phyloP scores from a whole-genome alignment of 495 filamentous ascomycete species.

The Aspergillus panamensis region DNA sequence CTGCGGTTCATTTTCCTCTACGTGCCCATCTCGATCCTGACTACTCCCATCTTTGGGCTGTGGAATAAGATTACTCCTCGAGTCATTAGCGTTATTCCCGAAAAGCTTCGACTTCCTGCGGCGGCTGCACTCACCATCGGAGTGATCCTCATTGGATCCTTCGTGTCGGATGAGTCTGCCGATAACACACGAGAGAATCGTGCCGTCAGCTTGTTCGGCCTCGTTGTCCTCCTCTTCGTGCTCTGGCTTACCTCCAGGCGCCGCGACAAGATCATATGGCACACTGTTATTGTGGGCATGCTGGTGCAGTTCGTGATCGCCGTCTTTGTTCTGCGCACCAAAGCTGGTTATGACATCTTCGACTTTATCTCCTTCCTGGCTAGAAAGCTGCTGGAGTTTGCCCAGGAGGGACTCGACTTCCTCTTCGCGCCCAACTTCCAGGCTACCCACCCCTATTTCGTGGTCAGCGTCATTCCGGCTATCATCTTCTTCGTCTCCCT shows the following conservation, averaged over 20 bases:
- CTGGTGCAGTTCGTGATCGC: slow-evolving; percentile 82
- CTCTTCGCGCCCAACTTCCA: slow-evolving; percentile 53
- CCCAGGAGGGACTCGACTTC: slow-evolving; percentile 65
- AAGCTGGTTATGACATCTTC: slow-evolving; percentile 81
- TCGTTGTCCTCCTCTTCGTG: slow-evolving; percentile 63
- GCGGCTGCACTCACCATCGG: slow-evolving; percentile 59
- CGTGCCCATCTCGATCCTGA: slow-evolving; percentile 62
- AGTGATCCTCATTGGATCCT: slow-evolving; percentile 71
- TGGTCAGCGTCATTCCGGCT: slow-evolving; percentile 68
- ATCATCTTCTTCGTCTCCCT: slow-evolving; percentile 93
- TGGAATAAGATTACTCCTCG: slow-evolving; percentile 62
- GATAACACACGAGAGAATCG: slow-evolving; percentile 79
- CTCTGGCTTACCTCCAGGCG: slow-evolving; percentile 70
- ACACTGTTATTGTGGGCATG: slow-evolving; percentile 88
- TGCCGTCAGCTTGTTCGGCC: slow-evolving; percentile 74
- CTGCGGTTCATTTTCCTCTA: slow-evolving; percentile 72
- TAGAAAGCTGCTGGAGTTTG: slow-evolving; percentile 65
- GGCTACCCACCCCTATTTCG: slow-evolving; percentile 55
- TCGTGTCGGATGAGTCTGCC: slow-evolving; percentile 62
- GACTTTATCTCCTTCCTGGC: slow-evolving; percentile 74
- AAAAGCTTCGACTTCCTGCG: slow-evolving; percentile 55
- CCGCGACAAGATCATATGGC: slow-evolving; percentile 55
- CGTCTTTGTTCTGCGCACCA: slow-evolving; percentile 78
- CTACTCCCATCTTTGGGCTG: slow-evolving; percentile 58
- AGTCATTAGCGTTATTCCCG: slow-evolving; percentile 54